phyloP scores from a whole-genome alignment of 2,329 filamentous ascomycete species.

The Trichophyton simii region DNA sequence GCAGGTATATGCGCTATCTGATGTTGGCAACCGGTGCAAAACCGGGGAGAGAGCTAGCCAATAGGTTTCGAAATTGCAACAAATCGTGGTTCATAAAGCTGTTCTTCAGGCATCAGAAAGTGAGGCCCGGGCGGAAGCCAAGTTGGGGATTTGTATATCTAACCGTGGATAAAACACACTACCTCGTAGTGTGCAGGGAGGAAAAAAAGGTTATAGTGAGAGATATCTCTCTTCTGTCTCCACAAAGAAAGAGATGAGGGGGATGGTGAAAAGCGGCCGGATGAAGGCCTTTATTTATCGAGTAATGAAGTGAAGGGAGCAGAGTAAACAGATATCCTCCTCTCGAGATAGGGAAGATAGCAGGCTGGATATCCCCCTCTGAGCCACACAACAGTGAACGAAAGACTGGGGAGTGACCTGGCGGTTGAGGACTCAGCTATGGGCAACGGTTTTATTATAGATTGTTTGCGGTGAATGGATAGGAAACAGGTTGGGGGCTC shows the following conservation, averaged over 20 bases:
- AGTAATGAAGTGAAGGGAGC: not conserved
- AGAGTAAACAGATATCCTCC: not conserved
- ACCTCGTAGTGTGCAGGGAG: not conserved
- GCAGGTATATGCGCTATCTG: not conserved
- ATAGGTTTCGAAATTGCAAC: not conserved
- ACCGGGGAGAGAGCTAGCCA: not conserved
- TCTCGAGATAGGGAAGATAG: not conserved
- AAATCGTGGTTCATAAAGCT: not conserved
- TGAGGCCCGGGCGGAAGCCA: not conserved
- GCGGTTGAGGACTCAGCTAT: not conserved
- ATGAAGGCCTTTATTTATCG: not conserved
- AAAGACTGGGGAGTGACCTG: not conserved
- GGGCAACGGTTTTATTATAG: not conserved
- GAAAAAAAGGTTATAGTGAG: not conserved
- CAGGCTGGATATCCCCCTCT: not conserved
- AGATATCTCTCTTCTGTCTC: not conserved
- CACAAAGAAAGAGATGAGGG: not conserved
- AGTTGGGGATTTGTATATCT: not conserved
- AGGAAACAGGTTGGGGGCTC: not conserved
- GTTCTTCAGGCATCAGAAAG: not conserved
- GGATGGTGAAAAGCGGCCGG: not conserved
- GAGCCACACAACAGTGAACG: conserved; percentile 1
- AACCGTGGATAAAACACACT: not conserved
- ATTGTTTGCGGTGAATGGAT: not conserved
- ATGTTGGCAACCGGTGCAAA: not conserved